Conservation (phyloP, 768 basidiomycete genomes). For the Rhodotorula sphaerocarpa region DNA sequence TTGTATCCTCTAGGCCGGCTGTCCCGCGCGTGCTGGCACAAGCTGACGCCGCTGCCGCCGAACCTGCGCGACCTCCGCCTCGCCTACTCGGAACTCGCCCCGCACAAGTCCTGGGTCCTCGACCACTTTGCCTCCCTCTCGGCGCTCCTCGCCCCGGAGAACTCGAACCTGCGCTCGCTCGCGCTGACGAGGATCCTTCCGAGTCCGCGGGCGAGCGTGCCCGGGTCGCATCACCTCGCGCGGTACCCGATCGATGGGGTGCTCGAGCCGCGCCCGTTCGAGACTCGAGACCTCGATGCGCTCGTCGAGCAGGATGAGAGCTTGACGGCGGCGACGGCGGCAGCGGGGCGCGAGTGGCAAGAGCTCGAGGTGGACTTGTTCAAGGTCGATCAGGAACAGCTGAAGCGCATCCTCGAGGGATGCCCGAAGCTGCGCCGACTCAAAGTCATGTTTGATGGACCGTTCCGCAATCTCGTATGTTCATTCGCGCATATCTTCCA, state of each 20-base stretch:
- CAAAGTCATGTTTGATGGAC: slow-evolving; percentile 18
- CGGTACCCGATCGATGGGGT: slow-evolving; percentile 9
- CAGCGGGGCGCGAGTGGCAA: slow-evolving; percentile 6
- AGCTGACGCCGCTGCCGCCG: slow-evolving; percentile 7
- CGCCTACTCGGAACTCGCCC: slow-evolving; percentile 13
- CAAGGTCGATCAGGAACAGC: not conserved
- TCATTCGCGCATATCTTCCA: not conserved
- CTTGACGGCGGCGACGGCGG: no score
- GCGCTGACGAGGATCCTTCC: slow-evolving; percentile 5
- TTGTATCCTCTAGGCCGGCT: slow-evolving; percentile 17
- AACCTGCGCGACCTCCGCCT: slow-evolving; percentile 13
- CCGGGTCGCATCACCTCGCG: slow-evolving; percentile 19
- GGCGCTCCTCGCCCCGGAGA: not conserved
- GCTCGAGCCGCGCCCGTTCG: slow-evolving; percentile 3
- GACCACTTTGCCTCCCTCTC: slow-evolving; percentile 29
- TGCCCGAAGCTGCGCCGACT: not conserved
- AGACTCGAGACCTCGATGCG: not conserved
- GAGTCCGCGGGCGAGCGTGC: slow-evolving; percentile 5
- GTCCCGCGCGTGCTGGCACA: slow-evolving; percentile 20
- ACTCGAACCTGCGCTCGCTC: slow-evolving; percentile 5
- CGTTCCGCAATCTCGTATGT: slow-evolving; percentile 26
- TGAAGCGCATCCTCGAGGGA: slow-evolving; percentile 22
- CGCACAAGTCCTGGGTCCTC: slow-evolving; percentile 31
- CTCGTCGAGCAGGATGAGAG: slow-evolving; percentile 4
- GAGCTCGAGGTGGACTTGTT: slow-evolving; percentile 19